Conservation (phyloP, 1,139 yeast species). For the Pichia inconspicua region DNA sequence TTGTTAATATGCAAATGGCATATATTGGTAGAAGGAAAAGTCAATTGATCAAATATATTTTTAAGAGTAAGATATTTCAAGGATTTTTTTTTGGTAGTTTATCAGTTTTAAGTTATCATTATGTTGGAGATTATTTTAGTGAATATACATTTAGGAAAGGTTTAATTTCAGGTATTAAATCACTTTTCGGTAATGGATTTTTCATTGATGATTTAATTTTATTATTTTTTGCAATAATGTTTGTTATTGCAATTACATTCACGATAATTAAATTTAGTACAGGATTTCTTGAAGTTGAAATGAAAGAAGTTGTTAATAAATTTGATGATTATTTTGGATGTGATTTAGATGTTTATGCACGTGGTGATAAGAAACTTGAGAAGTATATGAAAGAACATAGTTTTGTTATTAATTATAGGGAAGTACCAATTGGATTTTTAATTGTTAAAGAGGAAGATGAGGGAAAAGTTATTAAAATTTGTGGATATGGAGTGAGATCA, state of each 20-base stretch:
- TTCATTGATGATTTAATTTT: constrained; percentile 31
- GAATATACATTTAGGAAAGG: constrained; percentile 14
- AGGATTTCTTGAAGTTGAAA: constrained; percentile 36
- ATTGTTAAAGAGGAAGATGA: constrained; percentile 33
- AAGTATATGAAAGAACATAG: constrained; percentile 40
- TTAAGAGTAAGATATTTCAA: constrained; percentile 40
- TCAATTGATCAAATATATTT: constrained; percentile 38
- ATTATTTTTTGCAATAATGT: constrained; percentile 20
- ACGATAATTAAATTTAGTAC: constrained; percentile 29
- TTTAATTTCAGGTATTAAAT: constrained; percentile 14
- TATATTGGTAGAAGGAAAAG: constrained; percentile 52
- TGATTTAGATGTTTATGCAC: constrained; percentile 42
- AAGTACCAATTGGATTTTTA: constrained; percentile 58
- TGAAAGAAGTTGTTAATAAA: constrained; percentile 40
- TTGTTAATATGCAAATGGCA: constrained; percentile 57
- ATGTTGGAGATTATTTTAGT: constrained; percentile 15
- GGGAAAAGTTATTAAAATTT: constrained; percentile 34
- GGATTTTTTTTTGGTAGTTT: constrained; percentile 8
- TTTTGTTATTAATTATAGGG: constrained; percentile 51
- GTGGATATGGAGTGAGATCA: constrained; percentile 55
- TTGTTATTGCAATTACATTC: constrained; percentile 25
- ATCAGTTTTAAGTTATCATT: constrained; percentile 7
- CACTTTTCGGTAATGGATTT: constrained; percentile 30
- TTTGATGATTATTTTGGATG: constrained; percentile 45
- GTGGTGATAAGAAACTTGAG: constrained; percentile 22